phyloP scores from a whole-genome alignment of 495 filamentous ascomycete genomes.

The Aspergillus hancockii region DNA sequence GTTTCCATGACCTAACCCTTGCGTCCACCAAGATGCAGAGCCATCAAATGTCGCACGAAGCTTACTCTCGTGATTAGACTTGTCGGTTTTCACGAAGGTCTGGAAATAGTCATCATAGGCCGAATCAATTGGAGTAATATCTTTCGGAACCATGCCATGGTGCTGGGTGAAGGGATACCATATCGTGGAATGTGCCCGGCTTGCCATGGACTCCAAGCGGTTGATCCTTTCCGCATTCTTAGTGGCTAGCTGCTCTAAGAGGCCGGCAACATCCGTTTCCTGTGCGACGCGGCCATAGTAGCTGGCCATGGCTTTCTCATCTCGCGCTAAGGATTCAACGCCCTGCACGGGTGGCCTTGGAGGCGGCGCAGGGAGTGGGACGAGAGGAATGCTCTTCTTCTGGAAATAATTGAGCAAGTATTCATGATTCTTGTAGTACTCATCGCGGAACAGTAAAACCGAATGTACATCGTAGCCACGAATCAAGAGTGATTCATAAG shows the following conservation, averaged over 20 bases:
- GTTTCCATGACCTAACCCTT: slow-evolving; percentile 76
- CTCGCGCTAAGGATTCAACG: slow-evolving; percentile 37
- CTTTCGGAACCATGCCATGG: slow-evolving; percentile 53
- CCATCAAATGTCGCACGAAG: slow-evolving; percentile 70
- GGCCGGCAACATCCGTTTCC: slow-evolving; percentile 35
- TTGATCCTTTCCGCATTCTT: slow-evolving; percentile 54
- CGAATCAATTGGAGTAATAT: slow-evolving; percentile 72
- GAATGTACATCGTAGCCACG: slow-evolving; percentile 73
- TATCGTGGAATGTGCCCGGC: slow-evolving; percentile 57
- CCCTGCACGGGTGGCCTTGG: slow-evolving; percentile 27
- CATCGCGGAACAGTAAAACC: slow-evolving; percentile 63
- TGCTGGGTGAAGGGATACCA: slow-evolving; percentile 88
- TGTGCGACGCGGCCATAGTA: slow-evolving; percentile 55
- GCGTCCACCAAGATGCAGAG: slow-evolving; percentile 85
- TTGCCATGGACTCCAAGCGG: slow-evolving; percentile 58
- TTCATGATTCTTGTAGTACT: slow-evolving; percentile 61
- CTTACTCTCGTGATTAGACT: slow-evolving; percentile 15
- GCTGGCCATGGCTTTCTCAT: slow-evolving; percentile 53
- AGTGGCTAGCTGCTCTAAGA: slow-evolving; percentile 47
- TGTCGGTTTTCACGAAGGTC: slow-evolving; percentile 35
- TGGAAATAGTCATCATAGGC: slow-evolving; percentile 76
- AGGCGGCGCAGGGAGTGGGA: slow-evolving; percentile 56
- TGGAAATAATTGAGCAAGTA: slow-evolving; percentile 66
- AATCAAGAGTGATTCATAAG: slow-evolving; percentile 70
- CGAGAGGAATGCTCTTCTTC: slow-evolving; percentile 54